A percentile compares a stretch with the other conserved stretches of the same genome.
These are phyloP conservation scores for Podaxis mareebaensis DNA, from an alignment of 768 basidiomycete species.

Conservation along the genomic window DNA sequence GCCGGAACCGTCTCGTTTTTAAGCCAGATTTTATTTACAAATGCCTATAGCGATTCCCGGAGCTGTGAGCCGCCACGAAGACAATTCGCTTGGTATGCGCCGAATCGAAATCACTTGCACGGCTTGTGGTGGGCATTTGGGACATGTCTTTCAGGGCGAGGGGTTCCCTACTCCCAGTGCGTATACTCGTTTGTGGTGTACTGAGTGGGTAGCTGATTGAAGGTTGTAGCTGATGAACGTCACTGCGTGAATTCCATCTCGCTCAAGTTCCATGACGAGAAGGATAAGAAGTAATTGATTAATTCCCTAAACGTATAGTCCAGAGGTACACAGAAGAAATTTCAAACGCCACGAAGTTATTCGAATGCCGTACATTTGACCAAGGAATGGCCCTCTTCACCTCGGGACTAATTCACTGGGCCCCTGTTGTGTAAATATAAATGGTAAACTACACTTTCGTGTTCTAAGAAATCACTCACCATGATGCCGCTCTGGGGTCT, in stretches of 20 bases:
- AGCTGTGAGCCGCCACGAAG: constrained; percentile 79
- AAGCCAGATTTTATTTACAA: too few relatives aligned
- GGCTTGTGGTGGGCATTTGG: constrained; percentile 91
- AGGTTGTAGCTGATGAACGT: constrained; percentile 67
- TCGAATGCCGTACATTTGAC: too few relatives aligned
- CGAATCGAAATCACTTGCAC: constrained; percentile 89
- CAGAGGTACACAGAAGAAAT: background rate
- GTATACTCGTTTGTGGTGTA: background rate
- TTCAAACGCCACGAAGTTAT: too few relatives aligned
- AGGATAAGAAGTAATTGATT: constrained; percentile 20
- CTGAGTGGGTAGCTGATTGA: background rate
- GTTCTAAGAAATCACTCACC: too few relatives aligned
- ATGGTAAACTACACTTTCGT: too few relatives aligned
- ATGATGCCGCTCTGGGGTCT: too few relatives aligned
- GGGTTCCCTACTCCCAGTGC: constrained; percentile 76
- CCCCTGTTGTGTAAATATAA: too few relatives aligned
- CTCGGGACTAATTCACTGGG: too few relatives aligned
- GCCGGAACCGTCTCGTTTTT: too few relatives aligned
- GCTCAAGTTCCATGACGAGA: constrained; percentile 67
- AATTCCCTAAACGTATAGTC: background rate
- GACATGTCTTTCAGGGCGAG: constrained; percentile 95
- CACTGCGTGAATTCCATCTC: constrained; percentile 92
- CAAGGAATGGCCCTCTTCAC: too few relatives aligned
- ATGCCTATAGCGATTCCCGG: constrained; percentile 74
- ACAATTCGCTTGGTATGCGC: constrained; percentile 61